Conservation (phyloP, 75 land plant species). For the Ceratopteris richardii region DNA sequence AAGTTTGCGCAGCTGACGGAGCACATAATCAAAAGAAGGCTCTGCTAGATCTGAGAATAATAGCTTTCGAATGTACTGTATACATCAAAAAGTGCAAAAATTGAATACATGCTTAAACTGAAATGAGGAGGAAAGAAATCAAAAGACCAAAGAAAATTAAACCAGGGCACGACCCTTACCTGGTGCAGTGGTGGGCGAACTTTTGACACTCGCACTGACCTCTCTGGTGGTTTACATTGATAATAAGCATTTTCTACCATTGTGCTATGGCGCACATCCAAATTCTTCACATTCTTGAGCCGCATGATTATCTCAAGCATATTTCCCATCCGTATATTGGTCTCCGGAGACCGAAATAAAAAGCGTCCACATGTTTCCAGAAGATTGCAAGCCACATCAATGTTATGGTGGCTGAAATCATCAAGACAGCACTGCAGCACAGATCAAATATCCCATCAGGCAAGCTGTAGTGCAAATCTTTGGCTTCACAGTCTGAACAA, state of each 20-base stretch:
- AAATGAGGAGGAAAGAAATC: neutral
- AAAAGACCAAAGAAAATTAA: conserved; percentile 1
- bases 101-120: neutral
- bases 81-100: conserved; percentile 1
- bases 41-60: conserved; percentile 90
- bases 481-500: too few relatives aligned
- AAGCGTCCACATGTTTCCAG: conserved; percentile 97
- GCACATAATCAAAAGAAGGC: conserved; percentile 73
- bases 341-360: conserved; percentile 91
- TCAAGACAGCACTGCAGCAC: conserved; percentile 82
- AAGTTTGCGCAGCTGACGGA: conserved; percentile 85
- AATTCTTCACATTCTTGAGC: conserved; percentile 93
- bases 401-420: conserved; percentile 96
- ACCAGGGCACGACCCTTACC: conserved; percentile 21
- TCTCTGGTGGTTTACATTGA: conserved; percentile 94
- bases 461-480: too few relatives aligned
- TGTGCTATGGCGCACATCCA: conserved; percentile 95
- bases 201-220: conserved; percentile 85
- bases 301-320: conserved; percentile 98
- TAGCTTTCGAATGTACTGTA: conserved; percentile 94
- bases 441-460: neutral
- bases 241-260: conserved; percentile 99
- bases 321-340: conserved; percentile 84
- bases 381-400: conserved; percentile 98
- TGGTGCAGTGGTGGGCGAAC: conserved; percentile 97